Conservation (phyloP, 2,329 filamentous ascomycete genomes). For the Pseudodiploospora longispora region DNA sequence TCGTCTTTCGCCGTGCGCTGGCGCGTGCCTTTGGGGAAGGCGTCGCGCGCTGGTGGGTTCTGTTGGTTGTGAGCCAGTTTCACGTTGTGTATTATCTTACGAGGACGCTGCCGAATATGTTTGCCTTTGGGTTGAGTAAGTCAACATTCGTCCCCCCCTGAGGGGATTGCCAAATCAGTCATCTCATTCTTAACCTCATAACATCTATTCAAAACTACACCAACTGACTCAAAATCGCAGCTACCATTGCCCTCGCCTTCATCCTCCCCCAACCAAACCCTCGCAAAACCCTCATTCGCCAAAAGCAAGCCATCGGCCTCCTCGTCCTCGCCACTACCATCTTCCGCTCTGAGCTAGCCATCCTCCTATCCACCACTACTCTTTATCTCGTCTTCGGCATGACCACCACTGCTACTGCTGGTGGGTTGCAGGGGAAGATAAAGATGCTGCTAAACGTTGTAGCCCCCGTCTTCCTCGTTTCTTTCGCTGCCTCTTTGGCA, state of each 20-base stretch:
- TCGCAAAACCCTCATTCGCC: conserved; percentile 30
- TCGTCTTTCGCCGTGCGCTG: conserved; percentile 57
- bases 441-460: conserved; percentile 49
- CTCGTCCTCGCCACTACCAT: conserved; percentile 74
- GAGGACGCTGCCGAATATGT: conserved; percentile 90
- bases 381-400: conserved; percentile 53
- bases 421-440: too few relatives aligned
- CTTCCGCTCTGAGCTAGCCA: conserved; percentile 82
- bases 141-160: conserved; percentile 10
- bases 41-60: conserved; percentile 69
- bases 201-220: too few relatives aligned
- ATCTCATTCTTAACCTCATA: too few relatives aligned
- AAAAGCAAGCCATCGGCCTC: conserved; percentile 60
- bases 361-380: conserved; percentile 64
- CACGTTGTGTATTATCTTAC: conserved; percentile 91
- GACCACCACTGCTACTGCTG: too few relatives aligned
- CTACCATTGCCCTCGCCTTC: conserved; percentile 54
- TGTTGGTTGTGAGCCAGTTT: conserved; percentile 78
- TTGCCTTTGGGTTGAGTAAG: conserved; percentile 80
- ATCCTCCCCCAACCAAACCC: conserved; percentile 28
- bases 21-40: conserved; percentile 58
- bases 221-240: conserved; percentile 28
- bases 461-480: conserved; percentile 56
- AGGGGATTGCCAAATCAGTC: neutral
- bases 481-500: conserved; percentile 57